Conservation (phyloP, 208 protist genomes). For the Leishmania tarentolae region DNA sequence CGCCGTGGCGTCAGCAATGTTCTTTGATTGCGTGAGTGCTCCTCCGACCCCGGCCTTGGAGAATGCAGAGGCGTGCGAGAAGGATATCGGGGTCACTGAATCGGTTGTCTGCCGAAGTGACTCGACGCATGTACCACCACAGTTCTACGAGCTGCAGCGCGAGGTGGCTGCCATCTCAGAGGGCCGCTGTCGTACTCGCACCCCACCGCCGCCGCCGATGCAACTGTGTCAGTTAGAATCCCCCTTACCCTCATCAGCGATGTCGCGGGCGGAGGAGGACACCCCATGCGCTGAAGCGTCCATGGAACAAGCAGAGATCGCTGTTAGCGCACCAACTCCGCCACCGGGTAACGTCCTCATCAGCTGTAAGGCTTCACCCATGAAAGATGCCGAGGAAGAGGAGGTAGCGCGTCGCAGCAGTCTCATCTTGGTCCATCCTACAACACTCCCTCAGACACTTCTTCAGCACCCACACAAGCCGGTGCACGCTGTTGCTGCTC, state of each 20-base stretch:
- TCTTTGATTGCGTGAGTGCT: constrained; percentile 59
- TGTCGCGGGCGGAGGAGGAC: neutral
- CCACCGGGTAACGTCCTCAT: too few relatives aligned
- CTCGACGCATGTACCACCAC: constrained; percentile 29
- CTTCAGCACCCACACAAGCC: constrained; percentile 48
- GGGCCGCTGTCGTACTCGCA: constrained; percentile 31
- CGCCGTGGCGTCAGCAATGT: constrained; percentile 36
- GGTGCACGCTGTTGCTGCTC: constrained; percentile 13
- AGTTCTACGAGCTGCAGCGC: constrained; percentile 48
- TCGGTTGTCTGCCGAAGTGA: neutral
- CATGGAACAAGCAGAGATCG: neutral
- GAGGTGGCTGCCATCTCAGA: constrained; percentile 46
- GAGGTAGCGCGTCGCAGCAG: constrained; percentile 30
- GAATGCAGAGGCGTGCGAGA: neutral
- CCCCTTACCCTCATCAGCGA: neutral
- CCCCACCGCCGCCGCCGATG: constrained; percentile 8
- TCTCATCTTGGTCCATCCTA: constrained; percentile 35
- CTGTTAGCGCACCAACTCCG: too few relatives aligned
- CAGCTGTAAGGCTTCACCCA: neutral
- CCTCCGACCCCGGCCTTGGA: constrained; percentile 37
- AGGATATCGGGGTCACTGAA: neutral
- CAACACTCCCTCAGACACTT: constrained; percentile 3
- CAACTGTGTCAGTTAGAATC: constrained; percentile 7
- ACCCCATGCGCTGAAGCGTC: constrained; percentile 2
- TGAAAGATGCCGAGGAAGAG: neutral